Evolutionary conservation across 495 filamentous ascomycete genomes (phyloP).

Genomic region (Melanomma pulvis-pyrius): DNA sequence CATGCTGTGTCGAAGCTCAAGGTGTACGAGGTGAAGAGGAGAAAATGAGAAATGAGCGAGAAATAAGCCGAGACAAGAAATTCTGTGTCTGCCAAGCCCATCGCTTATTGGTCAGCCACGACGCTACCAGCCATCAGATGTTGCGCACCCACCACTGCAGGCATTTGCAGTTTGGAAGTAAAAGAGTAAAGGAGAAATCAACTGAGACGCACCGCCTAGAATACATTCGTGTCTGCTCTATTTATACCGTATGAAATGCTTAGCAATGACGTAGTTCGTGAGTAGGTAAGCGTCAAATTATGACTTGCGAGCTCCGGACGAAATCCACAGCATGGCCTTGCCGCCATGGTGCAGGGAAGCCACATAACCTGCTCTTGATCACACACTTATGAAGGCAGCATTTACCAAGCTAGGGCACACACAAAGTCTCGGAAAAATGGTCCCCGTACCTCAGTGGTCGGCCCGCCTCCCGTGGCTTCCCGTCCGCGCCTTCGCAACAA

Average conservation of each 20-base stretch:
- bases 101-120: not conserved
- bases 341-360: not conserved
- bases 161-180: not conserved
- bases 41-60: not conserved
- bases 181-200: not conserved
- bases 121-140: not conserved
- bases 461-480: conserved; percentile 8
- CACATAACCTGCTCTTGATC: no score
- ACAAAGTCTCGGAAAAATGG: not conserved
- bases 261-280: not conserved
- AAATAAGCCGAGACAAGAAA: not conserved
- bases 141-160: not conserved
- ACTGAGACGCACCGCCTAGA: no score
- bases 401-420: not conserved
- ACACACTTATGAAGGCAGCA: not conserved
- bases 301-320: not conserved
- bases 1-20: not conserved
- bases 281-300: not conserved
- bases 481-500: conserved; percentile 8
- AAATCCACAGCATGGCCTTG: not conserved
- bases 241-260: not conserved
- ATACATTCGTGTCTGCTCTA: no score
- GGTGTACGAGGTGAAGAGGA: not conserved
- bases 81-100: not conserved
- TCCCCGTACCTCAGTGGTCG: conserved; percentile 20